Evolutionary conservation across 139 green algal genomes (phyloP), one percentile per base, ranked within the genome.

Genomic region (Auxenochlorella pyrenoidosa): DNA sequence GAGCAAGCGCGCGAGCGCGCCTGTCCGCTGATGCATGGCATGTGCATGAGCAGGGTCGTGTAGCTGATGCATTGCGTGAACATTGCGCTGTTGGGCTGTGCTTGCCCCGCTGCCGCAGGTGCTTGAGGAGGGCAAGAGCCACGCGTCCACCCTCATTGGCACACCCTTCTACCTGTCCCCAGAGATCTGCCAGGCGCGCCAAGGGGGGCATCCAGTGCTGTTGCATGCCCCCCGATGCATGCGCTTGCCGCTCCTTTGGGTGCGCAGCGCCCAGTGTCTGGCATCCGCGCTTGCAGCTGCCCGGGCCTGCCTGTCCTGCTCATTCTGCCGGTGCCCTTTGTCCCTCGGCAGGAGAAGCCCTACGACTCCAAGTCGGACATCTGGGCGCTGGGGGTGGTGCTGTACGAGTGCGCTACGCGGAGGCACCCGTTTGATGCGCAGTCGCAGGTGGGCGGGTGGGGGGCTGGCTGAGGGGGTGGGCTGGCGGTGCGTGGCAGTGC

Each of bases 91-190:
- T n/a, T n/a, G n/a, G n/a, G n/a, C n/a, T n/a, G n/a, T n/a, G n/a
- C n/a, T n/a, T n/a, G n/a, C n/a, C n/a, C n/a, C n/a, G n/a, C n/a
- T n/a, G 19, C 77, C 40, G n/a, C 51, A 83, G 77, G 80, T 85
- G 80, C 60, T 85, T 41, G 80, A 85, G 21, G 80, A 85, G 80
- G 80, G 80, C 21, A 44, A 70, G 59, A 85, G 43, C 80, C 80
- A 85, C 24, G 80, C 80, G 3, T 38, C 10, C 80, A 85, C 80
- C 12, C 43, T 85, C 60, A 75, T 85, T 28, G 80, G 80, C 80
- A 85, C 80, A 16, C 63, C 80, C 63, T 75, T 47, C 40, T 85
- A 85, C 60, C 80, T 85, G 16, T 60, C 34, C 16, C 80, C 80
- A 1, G 80, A 85, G 41, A 47, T 85, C 34, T 71, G 58, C 40